Percentiles rank a stretch among this genome's conserved stretches.
These are phyloP conservation scores for Trichosporon sp. DNA, from an alignment of 1,284 basidiomycete genomes.

Conservation along the genomic window DNA sequence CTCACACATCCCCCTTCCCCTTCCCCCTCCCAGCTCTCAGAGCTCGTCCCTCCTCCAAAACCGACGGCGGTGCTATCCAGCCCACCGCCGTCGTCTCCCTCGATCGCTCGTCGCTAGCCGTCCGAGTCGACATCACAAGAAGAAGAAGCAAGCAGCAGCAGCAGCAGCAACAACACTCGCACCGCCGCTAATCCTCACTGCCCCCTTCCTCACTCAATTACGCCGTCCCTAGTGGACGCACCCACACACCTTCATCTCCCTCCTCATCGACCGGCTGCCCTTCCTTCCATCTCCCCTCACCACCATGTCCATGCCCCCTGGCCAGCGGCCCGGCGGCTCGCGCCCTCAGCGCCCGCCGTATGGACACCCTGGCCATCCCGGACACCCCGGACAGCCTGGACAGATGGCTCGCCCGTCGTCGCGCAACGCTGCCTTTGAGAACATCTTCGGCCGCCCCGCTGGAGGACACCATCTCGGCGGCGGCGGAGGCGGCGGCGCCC, in stretches of 20 bases:
- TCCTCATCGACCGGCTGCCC: no score
- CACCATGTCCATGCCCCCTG: neutral
- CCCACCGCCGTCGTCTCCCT: neutral
- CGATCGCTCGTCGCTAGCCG: neutral
- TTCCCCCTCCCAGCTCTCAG: neutral
- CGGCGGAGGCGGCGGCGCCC: slow-evolving; percentile 11
- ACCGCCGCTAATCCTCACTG: neutral
- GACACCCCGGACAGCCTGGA: neutral
- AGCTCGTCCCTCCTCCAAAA: neutral
- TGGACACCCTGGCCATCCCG: neutral
- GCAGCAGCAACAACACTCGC: no score
- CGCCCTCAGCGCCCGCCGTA: neutral
- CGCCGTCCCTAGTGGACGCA: no score
- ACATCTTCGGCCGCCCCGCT: slow-evolving; percentile 47
- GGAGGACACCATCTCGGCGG: slow-evolving; percentile 41
- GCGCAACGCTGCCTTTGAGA: slow-evolving; percentile 46
- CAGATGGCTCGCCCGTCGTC: slow-evolving; percentile 12
- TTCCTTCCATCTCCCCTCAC: neutral
- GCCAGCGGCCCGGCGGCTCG: neutral
- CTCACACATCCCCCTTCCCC: neutral
- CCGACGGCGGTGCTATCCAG: neutral
- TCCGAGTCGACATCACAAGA: no score
- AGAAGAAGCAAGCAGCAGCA: no score
- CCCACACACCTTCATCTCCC: neutral
- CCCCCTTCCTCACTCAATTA: neutral